Evolutionary conservation across 2,329 filamentous ascomycete species (phyloP), one percentile per base, ranked within the genome.

Genomic region (Venturia aucupariae): DNA sequence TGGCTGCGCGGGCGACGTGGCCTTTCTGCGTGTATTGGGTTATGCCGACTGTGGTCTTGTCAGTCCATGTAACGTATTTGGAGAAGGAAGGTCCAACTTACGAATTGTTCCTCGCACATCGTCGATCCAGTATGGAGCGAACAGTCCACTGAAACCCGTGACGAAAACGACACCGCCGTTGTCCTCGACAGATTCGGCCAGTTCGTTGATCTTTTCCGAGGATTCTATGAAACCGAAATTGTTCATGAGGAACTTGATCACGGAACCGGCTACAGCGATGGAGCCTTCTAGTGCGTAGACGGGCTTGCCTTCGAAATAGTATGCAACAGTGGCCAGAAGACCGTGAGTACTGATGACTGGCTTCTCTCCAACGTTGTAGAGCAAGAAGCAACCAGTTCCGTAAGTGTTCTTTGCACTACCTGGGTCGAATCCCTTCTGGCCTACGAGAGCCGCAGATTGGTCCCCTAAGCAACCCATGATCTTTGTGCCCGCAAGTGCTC

Each of bases 61-160:
- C n/a, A 57, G 15, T 38, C 17, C 15, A 22, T 11, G 17, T 27
- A 38, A 32, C 22, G n/a, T 30, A n/a, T 2, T 17, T 24, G 10
- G 10, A 13, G 61, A 39, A 24, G 24, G 30, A 11, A 30, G 17
- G 8, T 39, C 7, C 13, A 38, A 60, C 62, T 55, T 64, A 64
- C 62, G 62, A 39, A 94, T 85, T 5, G 92, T 96, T 66, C 92
- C 92, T 74, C 92, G 89, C 27, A 91, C 91, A 76, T 96, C 90
- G 72, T 96, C 91, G 67, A 96, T 93, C 92, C 92, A 96, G 76
- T 96, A 96, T 0, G 92, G 92, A 0, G 92, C 92, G 73, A 96
- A 96, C 2, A 96, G 82, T 63, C 92, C 92, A 74, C 88, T 92
- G 74, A 96, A 96, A 1, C 92, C 92, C 2, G 92, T 96, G 66